Evolutionary conservation across 352 stramenopile species (phyloP).

Genomic region (Achlya hypogyna): DNA sequence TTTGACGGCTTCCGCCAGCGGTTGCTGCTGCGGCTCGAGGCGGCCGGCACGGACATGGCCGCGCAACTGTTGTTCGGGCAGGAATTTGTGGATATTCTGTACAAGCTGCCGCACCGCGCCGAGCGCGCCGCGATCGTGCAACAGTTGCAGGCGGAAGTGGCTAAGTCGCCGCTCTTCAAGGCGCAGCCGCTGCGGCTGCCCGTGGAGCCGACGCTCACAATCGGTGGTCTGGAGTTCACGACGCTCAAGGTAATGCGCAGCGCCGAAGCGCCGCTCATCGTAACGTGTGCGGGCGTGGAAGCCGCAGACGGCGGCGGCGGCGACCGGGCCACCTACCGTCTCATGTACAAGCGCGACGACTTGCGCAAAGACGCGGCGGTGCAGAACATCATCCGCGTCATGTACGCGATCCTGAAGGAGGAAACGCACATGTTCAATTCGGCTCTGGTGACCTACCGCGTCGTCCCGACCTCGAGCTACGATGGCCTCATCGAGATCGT

Average conservation of each 20-base stretch:
- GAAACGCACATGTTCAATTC: constrained; percentile 66
- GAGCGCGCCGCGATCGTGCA: constrained; percentile 44
- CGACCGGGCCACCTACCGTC: constrained; percentile 38
- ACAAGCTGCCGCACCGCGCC: constrained; percentile 65
- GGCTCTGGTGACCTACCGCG: constrained; percentile 77
- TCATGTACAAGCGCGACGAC: constrained; percentile 86
- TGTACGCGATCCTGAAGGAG: constrained; percentile 81
- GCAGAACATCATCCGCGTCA: constrained; percentile 86
- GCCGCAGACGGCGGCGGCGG: neutral
- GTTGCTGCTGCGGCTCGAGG: constrained; percentile 54
- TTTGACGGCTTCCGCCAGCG: constrained; percentile 76
- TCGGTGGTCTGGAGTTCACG: constrained; percentile 59
- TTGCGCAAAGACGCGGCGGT: constrained; percentile 76
- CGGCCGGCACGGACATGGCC: constrained; percentile 48
- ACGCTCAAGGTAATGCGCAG: constrained; percentile 75
- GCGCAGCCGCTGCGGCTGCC: constrained; percentile 42
- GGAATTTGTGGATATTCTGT: constrained; percentile 76
- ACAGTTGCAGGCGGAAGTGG: constrained; percentile 38
- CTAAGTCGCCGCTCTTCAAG: constrained; percentile 40
- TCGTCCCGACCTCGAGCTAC: constrained; percentile 74
- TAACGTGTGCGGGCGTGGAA: constrained; percentile 68
- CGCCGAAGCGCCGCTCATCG: constrained; percentile 69
- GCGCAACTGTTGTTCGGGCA: constrained; percentile 78
- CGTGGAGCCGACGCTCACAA: constrained; percentile 61
- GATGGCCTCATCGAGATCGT: constrained; percentile 82